Conservation (phyloP, 2,329 filamentous ascomycete species). For the Neurospora sp. region DNA sequence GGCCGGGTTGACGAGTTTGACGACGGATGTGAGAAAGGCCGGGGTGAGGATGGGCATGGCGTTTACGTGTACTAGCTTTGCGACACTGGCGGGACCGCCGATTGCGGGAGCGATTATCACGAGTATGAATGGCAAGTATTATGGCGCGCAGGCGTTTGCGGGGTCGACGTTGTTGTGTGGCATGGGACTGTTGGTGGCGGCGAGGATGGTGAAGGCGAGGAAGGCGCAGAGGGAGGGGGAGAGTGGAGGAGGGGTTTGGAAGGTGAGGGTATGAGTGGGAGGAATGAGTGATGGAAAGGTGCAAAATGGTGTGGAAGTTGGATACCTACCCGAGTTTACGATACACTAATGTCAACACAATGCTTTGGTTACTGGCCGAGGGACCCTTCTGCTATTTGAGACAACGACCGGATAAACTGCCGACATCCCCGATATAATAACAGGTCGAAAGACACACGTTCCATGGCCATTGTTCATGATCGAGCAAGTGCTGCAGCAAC, state of each 20-base stretch:
- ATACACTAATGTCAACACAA: too few relatives aligned
- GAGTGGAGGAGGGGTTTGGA: constrained; percentile 21
- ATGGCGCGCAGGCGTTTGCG: constrained; percentile 40
- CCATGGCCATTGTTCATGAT: too few relatives aligned
- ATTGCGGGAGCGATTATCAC: constrained; percentile 41
- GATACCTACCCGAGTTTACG: too few relatives aligned
- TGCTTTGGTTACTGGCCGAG: too few relatives aligned
- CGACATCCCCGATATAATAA: too few relatives aligned
- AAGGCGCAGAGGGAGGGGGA: constrained; percentile 20
- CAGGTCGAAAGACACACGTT: too few relatives aligned
- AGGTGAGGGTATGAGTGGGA: constrained; percentile 25
- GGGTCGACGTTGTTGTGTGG: constrained; percentile 34
- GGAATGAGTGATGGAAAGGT: not conserved
- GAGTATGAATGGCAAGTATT: constrained; percentile 30
- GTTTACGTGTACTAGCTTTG: constrained; percentile 45
- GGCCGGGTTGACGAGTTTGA: constrained; percentile 46
- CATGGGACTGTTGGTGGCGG: constrained; percentile 27
- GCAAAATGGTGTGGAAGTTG: not conserved
- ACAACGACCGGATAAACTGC: too few relatives aligned
- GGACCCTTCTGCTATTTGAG: too few relatives aligned
- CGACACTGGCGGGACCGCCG: constrained; percentile 41
- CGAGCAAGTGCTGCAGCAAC: too few relatives aligned
- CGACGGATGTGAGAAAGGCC: constrained; percentile 39
- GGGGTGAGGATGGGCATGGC: constrained; percentile 50
- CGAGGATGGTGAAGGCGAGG: constrained; percentile 29